Evolutionary conservation across 306 rosid genomes (phyloP), one percentile per base, ranked within the genome.

Genomic region (Vicia faba): DNA sequence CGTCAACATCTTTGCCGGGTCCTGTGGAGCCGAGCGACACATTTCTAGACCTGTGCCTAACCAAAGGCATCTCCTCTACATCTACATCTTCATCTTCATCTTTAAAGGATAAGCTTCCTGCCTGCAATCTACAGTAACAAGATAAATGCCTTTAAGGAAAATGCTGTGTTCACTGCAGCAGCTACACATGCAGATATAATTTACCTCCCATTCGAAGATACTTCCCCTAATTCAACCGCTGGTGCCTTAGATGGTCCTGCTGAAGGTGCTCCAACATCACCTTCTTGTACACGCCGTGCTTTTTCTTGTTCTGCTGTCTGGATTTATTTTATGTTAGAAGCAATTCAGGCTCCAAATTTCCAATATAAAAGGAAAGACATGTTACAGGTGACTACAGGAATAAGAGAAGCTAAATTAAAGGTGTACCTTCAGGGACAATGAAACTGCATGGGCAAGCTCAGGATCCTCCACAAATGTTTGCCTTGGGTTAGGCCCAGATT

Each of bases 251-350:
- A 75, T 62, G 83, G 68, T 49, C 75, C 91, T 15, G 35, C 75
- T 33, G 71, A 50, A 40, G 83, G 54, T 46, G 57, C 72, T 50
- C 68, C 81, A 66, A 45, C 49, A 64, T 81, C 83, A 64, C 82
- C 83, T 68, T 79, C 88, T 53, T 49, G 87, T 73, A 29, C 76
- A 45, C 46, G 85, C 77, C 50, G 23, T 50, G 80, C 87, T 61
- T 85, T 83, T 58, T 93, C 97, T 81, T 83, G 87, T 75, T 90
- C 85, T 59, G 88, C 92, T 59, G 85, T 79, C 97, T 83, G 95
- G 48, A 80, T n/a, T 57, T 75, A 67, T 61, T 72, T 69, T 45
- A 80, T 15, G 68, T 84, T 68, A 70, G 67, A 71, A 26, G 41
- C 61, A 67, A 57, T 50, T 45, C 50, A 71, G 68, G 74, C 75